phyloP scores from a whole-genome alignment of 352 stramenopile species.

The Pythium plurisporium region DNA sequence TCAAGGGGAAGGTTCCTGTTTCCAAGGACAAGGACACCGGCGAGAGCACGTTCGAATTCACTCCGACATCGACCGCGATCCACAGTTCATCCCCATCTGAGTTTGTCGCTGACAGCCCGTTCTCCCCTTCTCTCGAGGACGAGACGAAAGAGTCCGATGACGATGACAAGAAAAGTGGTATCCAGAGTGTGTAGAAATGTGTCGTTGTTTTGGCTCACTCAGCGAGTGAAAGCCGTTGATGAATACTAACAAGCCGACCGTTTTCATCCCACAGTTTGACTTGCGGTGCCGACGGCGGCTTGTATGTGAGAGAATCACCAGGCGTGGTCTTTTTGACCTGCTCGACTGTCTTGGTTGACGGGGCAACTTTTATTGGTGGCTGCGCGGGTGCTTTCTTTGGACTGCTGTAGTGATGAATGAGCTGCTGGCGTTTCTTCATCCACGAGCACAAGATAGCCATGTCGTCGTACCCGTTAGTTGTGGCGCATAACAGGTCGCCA shows the following conservation, averaged over 20 bases:
- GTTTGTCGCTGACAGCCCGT: neutral
- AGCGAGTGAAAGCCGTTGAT: conserved; percentile 1
- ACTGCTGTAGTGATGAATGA: conserved; percentile 25
- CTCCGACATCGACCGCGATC: conserved; percentile 44
- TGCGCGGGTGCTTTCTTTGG: neutral
- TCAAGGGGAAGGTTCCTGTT: conserved; percentile 71
- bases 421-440: conserved; percentile 47
- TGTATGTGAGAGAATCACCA: conserved; percentile 2
- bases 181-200: conserved; percentile 20
- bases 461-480: conserved; percentile 56
- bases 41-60: conserved; percentile 79
- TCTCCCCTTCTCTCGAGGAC: conserved; percentile 16
- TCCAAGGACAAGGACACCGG: conserved; percentile 47
- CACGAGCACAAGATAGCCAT: conserved; percentile 66
- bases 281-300: conserved; percentile 1
- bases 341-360: neutral
- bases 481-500: conserved; percentile 56
- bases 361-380: neutral
- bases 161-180: conserved; percentile 18
- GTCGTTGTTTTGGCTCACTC: neutral
- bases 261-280: conserved; percentile 53
- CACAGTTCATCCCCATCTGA: conserved; percentile 37
- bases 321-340: neutral
- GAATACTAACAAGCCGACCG: conserved; percentile 28
- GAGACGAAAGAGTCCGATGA: conserved; percentile 24